These are phyloP conservation scores for Epithemia pelagica DNA, from an alignment of 108 stramenopile species.

Conservation along the genomic window DNA sequence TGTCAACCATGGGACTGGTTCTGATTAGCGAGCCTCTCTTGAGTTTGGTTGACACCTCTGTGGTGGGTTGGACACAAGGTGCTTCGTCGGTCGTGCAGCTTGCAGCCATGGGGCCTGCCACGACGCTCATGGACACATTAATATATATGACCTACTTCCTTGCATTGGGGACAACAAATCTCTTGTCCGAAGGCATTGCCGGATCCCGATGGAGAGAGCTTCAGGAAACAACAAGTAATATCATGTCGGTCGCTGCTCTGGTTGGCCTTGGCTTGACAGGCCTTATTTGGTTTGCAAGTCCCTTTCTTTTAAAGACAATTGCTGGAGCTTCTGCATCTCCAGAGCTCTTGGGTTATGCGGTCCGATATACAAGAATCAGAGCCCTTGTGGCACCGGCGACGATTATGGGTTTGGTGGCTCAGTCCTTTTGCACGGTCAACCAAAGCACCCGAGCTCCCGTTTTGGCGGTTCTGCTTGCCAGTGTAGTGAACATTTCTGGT, in stretches of 20 bases:
- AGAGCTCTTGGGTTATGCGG: conserved; percentile 37
- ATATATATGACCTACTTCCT: conserved; percentile 84
- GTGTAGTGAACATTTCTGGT: conserved; percentile 65
- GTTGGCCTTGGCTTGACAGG: conserved; percentile 43
- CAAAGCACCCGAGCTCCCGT: conserved; percentile 79
- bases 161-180: conserved; percentile 91
- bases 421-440: conserved; percentile 65
- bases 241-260: conserved; percentile 52
- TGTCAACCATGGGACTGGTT: conserved; percentile 66
- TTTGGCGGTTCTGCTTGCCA: conserved; percentile 63
- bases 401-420: conserved; percentile 66
- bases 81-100: conserved; percentile 52
- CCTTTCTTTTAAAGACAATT: conserved; percentile 36
- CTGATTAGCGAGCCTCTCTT: conserved; percentile 90
- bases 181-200: conserved; percentile 36
- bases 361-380: conserved; percentile 66
- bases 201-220: conserved; percentile 11
- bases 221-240: conserved; percentile 46
- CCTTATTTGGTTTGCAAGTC: conserved; percentile 36
- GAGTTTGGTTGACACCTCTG: conserved; percentile 87
- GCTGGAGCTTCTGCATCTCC: conserved; percentile 37
- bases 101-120: conserved; percentile 91
- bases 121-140: conserved; percentile 76
- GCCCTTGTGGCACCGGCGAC: conserved; percentile 50
- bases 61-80: conserved; percentile 59